Evolutionary conservation across 106 monocot genomes (phyloP).

Genomic region (Dendrobium huoshanense): DNA sequence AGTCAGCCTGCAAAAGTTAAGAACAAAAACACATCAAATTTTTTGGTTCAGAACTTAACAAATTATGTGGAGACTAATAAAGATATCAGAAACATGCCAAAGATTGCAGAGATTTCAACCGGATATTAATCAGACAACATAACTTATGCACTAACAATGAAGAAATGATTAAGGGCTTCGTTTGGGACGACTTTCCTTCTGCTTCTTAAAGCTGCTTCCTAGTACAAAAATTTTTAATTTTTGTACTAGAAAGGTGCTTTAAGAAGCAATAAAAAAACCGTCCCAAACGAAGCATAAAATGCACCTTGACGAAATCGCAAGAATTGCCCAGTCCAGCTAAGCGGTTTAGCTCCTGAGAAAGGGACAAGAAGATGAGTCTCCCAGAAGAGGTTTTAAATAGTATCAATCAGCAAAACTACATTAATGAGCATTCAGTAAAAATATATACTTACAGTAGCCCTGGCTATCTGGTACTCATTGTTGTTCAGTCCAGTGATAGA

Average conservation of each 20-base stretch:
- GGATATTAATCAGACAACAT: not conserved
- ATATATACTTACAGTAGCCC: slow-evolving; percentile 50
- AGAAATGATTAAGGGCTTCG: too few species aligned
- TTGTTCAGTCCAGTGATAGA: slow-evolving; percentile 90
- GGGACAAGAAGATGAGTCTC: not conserved
- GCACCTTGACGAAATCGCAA: slow-evolving; percentile 88
- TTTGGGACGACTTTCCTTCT: too few species aligned
- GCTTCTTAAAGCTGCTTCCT: too few species aligned
- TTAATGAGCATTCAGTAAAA: not conserved
- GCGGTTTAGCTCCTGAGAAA: slow-evolving; percentile 67
- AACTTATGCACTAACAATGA: too few species aligned
- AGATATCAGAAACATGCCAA: not conserved
- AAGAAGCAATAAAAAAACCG: too few species aligned
- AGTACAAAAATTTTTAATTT: too few species aligned
- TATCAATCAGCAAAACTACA: not conserved
- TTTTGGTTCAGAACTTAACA: not conserved
- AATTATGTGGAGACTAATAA: not conserved
- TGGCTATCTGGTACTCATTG: slow-evolving; percentile 92
- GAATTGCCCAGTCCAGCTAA: slow-evolving; percentile 41
- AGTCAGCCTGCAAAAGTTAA: slow-evolving; percentile 67
- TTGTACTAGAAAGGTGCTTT: too few species aligned
- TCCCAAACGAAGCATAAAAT: not conserved
- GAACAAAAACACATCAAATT: not conserved
- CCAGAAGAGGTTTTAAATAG: too few species aligned
- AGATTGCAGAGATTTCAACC: not conserved